These are phyloP conservation scores for Ceratocystis alfenasii DNA, from an alignment of 2,329 filamentous ascomycete genomes.

Conservation along the genomic window DNA sequence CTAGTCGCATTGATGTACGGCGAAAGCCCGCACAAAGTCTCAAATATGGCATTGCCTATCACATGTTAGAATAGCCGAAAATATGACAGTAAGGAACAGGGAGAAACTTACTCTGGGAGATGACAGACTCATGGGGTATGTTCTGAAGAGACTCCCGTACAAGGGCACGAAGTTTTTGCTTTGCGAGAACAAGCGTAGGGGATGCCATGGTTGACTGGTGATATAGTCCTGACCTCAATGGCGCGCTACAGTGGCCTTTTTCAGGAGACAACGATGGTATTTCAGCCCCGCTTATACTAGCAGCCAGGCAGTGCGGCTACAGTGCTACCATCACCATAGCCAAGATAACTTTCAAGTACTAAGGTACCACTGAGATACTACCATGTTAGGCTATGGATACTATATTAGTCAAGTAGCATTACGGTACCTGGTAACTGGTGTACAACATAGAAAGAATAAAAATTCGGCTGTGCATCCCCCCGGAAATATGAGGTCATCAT, in stretches of 20 bases:
- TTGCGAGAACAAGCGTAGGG: slow-evolving; percentile 46
- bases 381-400: too few relatives aligned
- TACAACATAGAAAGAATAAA: neutral
- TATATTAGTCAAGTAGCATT: too few relatives aligned
- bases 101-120: slow-evolving; percentile 50
- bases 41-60: slow-evolving; percentile 53
- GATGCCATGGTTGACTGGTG: slow-evolving; percentile 36
- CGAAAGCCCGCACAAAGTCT: slow-evolving; percentile 51
- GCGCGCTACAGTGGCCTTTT: too few relatives aligned
- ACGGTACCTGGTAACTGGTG: neutral
- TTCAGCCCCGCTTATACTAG: too few relatives aligned
- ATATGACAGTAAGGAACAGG: neutral
- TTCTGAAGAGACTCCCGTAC: slow-evolving; percentile 56
- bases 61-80: neutral
- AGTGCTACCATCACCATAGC: too few relatives aligned
- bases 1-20: slow-evolving; percentile 64
- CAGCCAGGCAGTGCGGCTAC: too few relatives aligned
- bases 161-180: slow-evolving; percentile 59
- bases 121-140: slow-evolving; percentile 50
- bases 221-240: neutral
- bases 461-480: neutral
- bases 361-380: too few relatives aligned
- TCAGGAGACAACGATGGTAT: too few relatives aligned
- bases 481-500: neutral
- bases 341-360: too few relatives aligned